Evolutionary conservation across 2,329 filamentous ascomycete genomes (phyloP), one percentile per base, ranked within the genome.

Genomic region (Trichoderma gracile): DNA sequence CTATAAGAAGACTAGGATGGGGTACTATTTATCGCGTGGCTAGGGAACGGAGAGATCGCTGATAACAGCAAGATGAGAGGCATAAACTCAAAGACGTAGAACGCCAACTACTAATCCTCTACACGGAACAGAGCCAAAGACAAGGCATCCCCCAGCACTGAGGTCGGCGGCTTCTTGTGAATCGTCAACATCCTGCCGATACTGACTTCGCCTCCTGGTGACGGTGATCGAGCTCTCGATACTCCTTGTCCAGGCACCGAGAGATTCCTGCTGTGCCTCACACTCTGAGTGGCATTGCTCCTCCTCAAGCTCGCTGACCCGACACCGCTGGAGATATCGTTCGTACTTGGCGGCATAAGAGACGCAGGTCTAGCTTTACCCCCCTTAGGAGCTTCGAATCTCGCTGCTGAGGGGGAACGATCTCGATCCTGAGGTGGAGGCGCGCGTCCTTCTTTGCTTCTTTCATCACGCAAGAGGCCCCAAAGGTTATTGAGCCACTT

Each of bases 401-500:
- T 56, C 14, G 54, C 64, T 15, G 66, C 49, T 12, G 67, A 68
- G 8, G 66, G 58, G 15, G 66, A 66, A 15, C 52, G 54, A 27
- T 65, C 63, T 0, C 43, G 27, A 9, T 63, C 46, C 17, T 62
- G 50, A 27, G 65, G 52, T 9, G 61, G 21, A 38, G 58, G 23
- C 2, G 49, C 49, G 23, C 52, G 56, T 30, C 53, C 62, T 30
- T 68, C 67, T 53, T 64, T 65, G 17, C 55, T 67, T 17, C 59
- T 66, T 43, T 73, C 71, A 15, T 72, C 69, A 30, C 50, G 49
- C n/a, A 75, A 58, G 47, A 75, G 57, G 1, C 68, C 68, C 74
- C 73, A 76, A 8, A 75, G 63, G 42, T 69, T 66, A 43, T 73
- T 71, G 12, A 76, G 54, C 73, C 74, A 76, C 50, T 69, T 72